Percentiles rank a stretch among this genome's conserved stretches.
phyloP scores from a whole-genome alignment of 1,284 basidiomycete genomes.

The Cutaneotrichosporon arboriforme region DNA sequence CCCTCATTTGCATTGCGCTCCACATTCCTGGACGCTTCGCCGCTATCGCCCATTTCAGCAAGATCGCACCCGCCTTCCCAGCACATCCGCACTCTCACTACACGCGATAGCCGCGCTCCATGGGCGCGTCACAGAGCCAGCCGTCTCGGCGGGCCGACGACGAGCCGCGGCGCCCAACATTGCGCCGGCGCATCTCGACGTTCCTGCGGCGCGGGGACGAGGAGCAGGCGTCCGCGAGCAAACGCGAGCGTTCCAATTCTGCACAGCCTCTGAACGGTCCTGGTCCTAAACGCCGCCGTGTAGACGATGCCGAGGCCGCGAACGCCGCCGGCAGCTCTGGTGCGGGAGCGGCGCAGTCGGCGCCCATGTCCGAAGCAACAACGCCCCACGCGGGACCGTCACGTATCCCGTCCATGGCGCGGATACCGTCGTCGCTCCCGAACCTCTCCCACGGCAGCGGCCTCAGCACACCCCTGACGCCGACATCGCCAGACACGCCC shows the following conservation, averaged over 20 bases:
- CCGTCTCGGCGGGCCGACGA: conserved; percentile 6
- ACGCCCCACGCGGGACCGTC: not conserved
- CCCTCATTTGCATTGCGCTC: too few relatives aligned
- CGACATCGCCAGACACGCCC: not conserved
- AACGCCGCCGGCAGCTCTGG: not conserved
- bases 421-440: not conserved
- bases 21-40: too few relatives aligned
- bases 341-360: not conserved
- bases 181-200: conserved; percentile 9
- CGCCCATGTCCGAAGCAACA: not conserved
- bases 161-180: conserved; percentile 2
- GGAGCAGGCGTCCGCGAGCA: conserved; percentile 1
- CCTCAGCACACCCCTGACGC: not conserved
- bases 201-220: conserved; percentile 1
- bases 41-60: too few relatives aligned
- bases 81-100: not conserved
- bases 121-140: conserved; percentile 31
- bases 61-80: too few relatives aligned
- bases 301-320: conserved; percentile 8
- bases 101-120: not conserved
- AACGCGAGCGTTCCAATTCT: conserved; percentile 17
- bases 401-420: not conserved
- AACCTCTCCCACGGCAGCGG: conserved; percentile 1
- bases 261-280: conserved; percentile 7
- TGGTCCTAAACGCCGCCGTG: conserved; percentile 8